Conservation (phyloP, 345 rosid genomes). For the Anastatica hierochuntica region DNA sequence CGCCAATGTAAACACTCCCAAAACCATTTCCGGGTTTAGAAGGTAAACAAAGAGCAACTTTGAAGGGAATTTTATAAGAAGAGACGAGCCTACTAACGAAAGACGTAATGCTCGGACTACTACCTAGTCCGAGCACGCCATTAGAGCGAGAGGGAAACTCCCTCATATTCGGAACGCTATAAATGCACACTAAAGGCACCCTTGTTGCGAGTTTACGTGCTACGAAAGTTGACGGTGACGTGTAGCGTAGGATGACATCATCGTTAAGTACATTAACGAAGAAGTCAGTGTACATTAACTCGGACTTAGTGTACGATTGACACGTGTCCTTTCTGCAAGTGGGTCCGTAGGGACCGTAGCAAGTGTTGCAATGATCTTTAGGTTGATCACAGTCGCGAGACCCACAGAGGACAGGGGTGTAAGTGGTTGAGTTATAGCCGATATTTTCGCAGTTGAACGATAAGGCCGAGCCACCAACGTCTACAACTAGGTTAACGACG, state of each 20-base stretch:
- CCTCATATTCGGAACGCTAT: too few relatives aligned
- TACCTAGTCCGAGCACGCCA: conserved; percentile 31
- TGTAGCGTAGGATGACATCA: conserved; percentile 11
- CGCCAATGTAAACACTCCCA: conserved; percentile 25
- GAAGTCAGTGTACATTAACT: conserved; percentile 1
- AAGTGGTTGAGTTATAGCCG: too few relatives aligned
- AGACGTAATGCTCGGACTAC: conserved; percentile 5
- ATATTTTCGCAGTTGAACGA: conserved; percentile 35
- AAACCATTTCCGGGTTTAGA: neutral
- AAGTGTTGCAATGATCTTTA: conserved; percentile 9
- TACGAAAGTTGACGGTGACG: neutral
- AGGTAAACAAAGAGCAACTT: conserved; percentile 32
- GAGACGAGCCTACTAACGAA: conserved; percentile 8
- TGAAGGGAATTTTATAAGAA: conserved; percentile 13
- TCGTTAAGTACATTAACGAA: too few relatives aligned
- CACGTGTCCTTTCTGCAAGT: too few relatives aligned
- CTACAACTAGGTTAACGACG: conserved; percentile 33
- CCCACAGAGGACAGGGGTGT: too few relatives aligned
- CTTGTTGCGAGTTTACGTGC: neutral
- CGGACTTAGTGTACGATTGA: neutral
- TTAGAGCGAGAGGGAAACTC: neutral
- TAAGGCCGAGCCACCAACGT: neutral
- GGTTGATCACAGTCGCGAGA: conserved; percentile 18
- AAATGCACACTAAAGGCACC: conserved; percentile 9
- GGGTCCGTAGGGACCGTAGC: conserved; percentile 16